Conservation (phyloP, 495 filamentous ascomycete species). For the Tuber umbilicatum region DNA sequence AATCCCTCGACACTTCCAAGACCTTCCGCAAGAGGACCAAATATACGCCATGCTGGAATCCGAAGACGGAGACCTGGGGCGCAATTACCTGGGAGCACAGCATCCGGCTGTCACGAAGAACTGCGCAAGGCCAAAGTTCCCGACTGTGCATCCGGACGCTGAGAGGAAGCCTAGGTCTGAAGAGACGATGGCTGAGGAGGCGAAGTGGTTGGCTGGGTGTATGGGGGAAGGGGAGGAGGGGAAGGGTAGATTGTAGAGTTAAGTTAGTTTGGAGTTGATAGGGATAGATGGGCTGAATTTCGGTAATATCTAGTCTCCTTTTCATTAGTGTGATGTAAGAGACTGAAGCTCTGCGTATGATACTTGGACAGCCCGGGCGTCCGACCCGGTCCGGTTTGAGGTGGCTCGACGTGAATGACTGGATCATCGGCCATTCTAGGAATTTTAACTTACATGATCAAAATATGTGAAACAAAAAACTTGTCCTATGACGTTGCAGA, state of each 20-base stretch:
- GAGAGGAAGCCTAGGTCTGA: conserved; percentile 60
- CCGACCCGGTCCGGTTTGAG: neutral
- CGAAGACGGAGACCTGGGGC: conserved; percentile 77
- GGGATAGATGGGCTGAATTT: neutral
- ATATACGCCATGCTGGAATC: conserved; percentile 78
- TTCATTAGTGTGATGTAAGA: neutral
- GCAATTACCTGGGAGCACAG: conserved; percentile 48
- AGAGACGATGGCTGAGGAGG: conserved; percentile 77
- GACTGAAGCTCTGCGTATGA: neutral
- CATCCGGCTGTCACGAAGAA: neutral
- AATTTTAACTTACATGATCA: neutral
- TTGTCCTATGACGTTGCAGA: neutral
- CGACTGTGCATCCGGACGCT: conserved; percentile 51
- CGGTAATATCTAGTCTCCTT: neutral
- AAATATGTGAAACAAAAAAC: neutral
- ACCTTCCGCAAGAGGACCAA: conserved; percentile 52
- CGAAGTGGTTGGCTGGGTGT: conserved; percentile 55
- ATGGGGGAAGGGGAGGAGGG: conserved; percentile 42
- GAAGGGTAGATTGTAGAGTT: conserved; percentile 10
- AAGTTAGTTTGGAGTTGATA: neutral
- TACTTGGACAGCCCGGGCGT: neutral
- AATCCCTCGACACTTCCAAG: conserved; percentile 63
- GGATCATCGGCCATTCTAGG: neutral
- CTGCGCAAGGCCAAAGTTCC: conserved; percentile 47
- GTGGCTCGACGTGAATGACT: neutral